A percentile compares a stretch with the other conserved stretches of the same genome.
phyloP scores from a whole-genome alignment of 768 basidiomycete genomes.

The Suillus decipiens region DNA sequence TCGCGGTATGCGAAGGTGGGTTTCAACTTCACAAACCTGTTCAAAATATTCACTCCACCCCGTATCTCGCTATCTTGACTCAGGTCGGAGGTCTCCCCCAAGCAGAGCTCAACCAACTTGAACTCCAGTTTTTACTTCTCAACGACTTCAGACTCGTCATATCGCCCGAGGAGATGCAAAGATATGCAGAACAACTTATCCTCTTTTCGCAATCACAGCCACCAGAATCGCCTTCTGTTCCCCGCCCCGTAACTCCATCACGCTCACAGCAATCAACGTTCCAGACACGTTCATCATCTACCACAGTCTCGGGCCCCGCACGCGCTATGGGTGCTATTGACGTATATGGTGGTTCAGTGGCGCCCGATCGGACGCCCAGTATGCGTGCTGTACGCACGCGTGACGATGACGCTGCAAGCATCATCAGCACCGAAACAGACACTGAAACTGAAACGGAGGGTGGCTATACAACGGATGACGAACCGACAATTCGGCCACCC shows the following conservation, averaged over 20 bases:
- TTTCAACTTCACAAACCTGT: conserved; percentile 14
- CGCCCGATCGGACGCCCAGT: conserved; percentile 31
- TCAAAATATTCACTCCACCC: conserved; percentile 8
- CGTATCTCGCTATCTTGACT: conserved; percentile 7
- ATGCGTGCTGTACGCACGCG: conserved; percentile 26
- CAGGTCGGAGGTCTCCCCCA: conserved; percentile 96
- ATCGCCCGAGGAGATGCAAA: conserved; percentile 88
- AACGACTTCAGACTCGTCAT: conserved; percentile 95
- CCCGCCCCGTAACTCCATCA: conserved; percentile 21
- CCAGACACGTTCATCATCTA: conserved; percentile 21
- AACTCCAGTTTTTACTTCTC: conserved; percentile 93
- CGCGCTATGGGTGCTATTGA: conserved; percentile 59
- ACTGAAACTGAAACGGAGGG: conserved; percentile 53
- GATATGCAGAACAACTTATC: conserved; percentile 89
- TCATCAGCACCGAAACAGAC: conserved; percentile 39
- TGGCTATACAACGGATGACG: conserved; percentile 71
- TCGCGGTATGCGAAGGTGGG: conserved; percentile 95
- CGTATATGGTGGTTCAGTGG: conserved; percentile 46
- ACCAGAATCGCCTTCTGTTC: conserved; percentile 26
- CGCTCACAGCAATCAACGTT: conserved; percentile 15
- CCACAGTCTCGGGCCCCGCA: conserved; percentile 36
- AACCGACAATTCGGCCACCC: conserved; percentile 73
- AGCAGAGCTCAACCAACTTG: conserved; percentile 91
- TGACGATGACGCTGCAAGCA: conserved; percentile 36
- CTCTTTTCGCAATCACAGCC: conserved; percentile 54